These are phyloP conservation scores for Oemleria cerasiformis DNA, from an alignment of 306 rosid genomes.

Conservation along the genomic window DNA sequence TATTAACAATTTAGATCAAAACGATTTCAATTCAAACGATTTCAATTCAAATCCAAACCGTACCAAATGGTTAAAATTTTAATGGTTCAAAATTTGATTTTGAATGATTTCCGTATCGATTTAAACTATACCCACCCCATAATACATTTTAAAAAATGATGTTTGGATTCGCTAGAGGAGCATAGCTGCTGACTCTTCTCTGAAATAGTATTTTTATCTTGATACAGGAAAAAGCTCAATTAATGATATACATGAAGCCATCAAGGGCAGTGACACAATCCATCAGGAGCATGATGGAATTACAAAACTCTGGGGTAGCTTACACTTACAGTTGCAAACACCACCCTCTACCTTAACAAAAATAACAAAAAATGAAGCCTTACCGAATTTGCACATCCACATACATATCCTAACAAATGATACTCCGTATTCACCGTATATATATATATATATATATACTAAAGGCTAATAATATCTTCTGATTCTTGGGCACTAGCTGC, in stretches of 20 bases:
- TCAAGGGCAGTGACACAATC: not conserved
- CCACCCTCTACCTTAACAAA: not conserved
- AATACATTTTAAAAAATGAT: no score
- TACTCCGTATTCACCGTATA: not conserved
- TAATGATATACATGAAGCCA: constrained; percentile 10
- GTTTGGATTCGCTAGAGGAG: no score
- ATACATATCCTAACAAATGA: not conserved
- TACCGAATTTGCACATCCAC: not conserved
- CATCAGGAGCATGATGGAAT: not conserved
- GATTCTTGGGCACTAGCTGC: constrained; percentile 11
- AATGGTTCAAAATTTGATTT: no score
- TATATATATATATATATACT: not conserved
- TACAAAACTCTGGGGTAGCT: constrained; percentile 10
- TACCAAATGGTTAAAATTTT: no score
- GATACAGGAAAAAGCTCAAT: not conserved
- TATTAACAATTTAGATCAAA: no score
- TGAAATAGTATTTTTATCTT: no score
- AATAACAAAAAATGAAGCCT: not conserved
- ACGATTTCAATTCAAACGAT: no score
- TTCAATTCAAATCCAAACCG: no score
- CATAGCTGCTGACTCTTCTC: no score
- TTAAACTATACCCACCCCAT: no score
- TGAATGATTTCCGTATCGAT: no score
- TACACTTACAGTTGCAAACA: not conserved
- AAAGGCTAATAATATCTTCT: not conserved